phyloP scores from a whole-genome alignment of 139 green algal genomes.

The Mesotaenium endlicherianum region DNA sequence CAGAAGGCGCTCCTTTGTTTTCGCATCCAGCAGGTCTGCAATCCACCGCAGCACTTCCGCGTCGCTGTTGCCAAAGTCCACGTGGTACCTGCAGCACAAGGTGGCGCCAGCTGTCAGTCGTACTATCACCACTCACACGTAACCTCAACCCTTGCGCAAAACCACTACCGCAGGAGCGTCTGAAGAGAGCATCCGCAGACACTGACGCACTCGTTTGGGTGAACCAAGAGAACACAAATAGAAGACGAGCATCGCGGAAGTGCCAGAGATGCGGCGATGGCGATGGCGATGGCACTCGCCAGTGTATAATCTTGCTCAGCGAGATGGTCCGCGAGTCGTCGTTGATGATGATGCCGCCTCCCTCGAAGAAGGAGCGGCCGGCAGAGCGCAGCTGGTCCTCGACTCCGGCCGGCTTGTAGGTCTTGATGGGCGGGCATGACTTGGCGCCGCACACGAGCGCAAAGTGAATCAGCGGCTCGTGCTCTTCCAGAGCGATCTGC shows the following conservation, averaged over 20 bases:
- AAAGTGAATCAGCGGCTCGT: slow-evolving; percentile 91
- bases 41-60: slow-evolving; percentile 11
- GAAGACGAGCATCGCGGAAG: too few relatives aligned
- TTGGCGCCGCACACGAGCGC: slow-evolving; percentile 89
- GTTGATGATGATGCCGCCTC: slow-evolving; percentile 65
- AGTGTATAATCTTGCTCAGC: slow-evolving; percentile 83
- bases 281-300: too few relatives aligned
- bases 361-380: slow-evolving; percentile 60
- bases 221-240: too few relatives aligned
- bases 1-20: neutral
- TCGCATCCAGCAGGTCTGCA: neutral
- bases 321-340: slow-evolving; percentile 45
- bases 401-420: slow-evolving; percentile 76
- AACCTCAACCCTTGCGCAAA: too few relatives aligned
- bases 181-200: too few relatives aligned
- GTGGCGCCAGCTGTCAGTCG: too few relatives aligned
- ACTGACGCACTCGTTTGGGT: too few relatives aligned
- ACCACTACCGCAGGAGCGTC: too few relatives aligned
- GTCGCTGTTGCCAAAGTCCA: slow-evolving; percentile 35
- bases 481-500: neutral
- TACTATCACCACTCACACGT: too few relatives aligned
- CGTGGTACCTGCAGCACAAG: too few relatives aligned
- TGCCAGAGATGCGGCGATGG: too few relatives aligned
- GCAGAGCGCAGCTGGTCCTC: slow-evolving; percentile 70
- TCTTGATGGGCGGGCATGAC: slow-evolving; percentile 84